Evolutionary conservation across 305 asterid genomes (phyloP).

Genomic region (Caryopteris hybrid): DNA sequence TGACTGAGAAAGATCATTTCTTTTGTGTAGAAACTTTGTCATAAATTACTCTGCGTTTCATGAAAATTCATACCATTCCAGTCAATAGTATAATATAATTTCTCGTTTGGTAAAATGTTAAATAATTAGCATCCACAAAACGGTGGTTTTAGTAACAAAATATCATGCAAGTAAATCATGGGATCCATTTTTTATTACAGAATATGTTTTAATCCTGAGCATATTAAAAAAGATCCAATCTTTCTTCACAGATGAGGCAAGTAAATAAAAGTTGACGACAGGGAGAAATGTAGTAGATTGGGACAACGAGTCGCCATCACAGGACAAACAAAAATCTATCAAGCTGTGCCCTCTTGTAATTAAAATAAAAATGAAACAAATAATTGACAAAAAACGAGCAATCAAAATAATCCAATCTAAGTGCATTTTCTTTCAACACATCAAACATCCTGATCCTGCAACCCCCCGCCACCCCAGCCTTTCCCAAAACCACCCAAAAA

Average conservation of each 20-base stretch:
- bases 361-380: not conserved
- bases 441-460: conserved; percentile 19
- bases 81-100: not conserved
- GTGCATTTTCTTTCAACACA: conserved; percentile 12
- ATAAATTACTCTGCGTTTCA: not conserved
- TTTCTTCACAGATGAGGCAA: not conserved
- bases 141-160: not conserved
- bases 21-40: not conserved
- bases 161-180: not conserved
- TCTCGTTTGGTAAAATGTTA: not conserved
- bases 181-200: conserved; percentile 18
- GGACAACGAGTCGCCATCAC: conserved; percentile 20
- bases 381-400: not conserved
- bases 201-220: not conserved
- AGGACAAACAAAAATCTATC: not conserved
- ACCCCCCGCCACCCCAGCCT: not conserved
- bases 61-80: not conserved
- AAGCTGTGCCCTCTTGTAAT: not conserved
- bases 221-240: not conserved
- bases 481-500: not conserved
- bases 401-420: not conserved
- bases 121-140: not conserved
- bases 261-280: conserved; percentile 4
- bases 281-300: not conserved
- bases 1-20: not conserved